phyloP scores from a whole-genome alignment of 1,284 basidiomycete species.

The Neotropicomus parvogracilis region DNA sequence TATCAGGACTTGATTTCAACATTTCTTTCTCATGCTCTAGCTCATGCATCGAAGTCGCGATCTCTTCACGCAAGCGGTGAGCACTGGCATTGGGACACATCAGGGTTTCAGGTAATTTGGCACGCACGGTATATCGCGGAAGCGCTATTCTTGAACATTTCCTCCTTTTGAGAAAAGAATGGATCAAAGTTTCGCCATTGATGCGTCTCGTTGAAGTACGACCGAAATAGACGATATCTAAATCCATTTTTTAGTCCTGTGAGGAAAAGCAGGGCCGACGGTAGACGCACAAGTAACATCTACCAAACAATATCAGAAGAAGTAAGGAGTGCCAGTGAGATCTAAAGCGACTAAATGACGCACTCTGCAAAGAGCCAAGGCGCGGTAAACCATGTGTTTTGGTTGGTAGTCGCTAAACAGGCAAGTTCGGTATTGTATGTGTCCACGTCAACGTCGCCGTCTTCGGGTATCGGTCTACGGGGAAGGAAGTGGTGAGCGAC shows the following conservation, averaged over 20 bases:
- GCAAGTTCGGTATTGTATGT: conserved; percentile 75
- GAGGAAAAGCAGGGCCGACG: background rate
- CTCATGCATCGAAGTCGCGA: conserved; percentile 67
- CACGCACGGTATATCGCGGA: conserved; percentile 70
- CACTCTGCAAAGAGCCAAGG: conserved; percentile 96
- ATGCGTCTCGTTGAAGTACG: conserved; percentile 65
- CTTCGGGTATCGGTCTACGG: conserved; percentile 62
- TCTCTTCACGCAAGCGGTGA: conserved; percentile 41
- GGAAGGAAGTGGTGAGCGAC: background rate
- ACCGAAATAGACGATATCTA: conserved; percentile 84
- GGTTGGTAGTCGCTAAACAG: conserved; percentile 44
- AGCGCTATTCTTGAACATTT: conserved; percentile 80
- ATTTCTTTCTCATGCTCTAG: conserved; percentile 49
- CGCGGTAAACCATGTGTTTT: conserved; percentile 85
- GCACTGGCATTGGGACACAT: background rate
- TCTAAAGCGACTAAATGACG: conserved; percentile 31
- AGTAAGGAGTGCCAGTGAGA: background rate
- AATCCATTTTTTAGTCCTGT: background rate
- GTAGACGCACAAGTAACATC: conserved; percentile 59
- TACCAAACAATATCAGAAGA: conserved; percentile 23
- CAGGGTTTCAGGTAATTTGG: background rate
- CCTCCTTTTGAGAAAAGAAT: conserved; percentile 78
- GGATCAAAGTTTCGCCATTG: conserved; percentile 85
- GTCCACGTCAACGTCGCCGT: conserved; percentile 65
- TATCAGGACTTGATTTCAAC: conserved; percentile 46